A percentile compares a stretch with the other conserved stretches of the same genome.
phyloP scores from a whole-genome alignment of 345 rosid genomes.

The Murraya koenigii region DNA sequence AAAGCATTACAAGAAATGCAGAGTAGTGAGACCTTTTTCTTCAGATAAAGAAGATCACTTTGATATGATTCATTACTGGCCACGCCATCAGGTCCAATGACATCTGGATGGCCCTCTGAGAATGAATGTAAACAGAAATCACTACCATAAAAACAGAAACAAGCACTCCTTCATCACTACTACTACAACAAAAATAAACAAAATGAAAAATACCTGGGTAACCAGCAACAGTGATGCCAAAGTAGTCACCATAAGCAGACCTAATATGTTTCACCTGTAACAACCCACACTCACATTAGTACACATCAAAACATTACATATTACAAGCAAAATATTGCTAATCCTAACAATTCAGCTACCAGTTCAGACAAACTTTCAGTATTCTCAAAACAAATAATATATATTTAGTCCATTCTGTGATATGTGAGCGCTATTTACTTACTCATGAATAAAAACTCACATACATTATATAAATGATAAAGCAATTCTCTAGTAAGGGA shows the following conservation, averaged over 20 bases:
- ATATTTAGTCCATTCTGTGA: too few relatives aligned
- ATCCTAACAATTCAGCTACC: not conserved
- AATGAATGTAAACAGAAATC: not conserved
- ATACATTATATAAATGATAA: too few relatives aligned
- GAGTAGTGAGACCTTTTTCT: constrained; percentile 56
- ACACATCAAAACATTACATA: not conserved
- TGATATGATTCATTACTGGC: constrained; percentile 70
- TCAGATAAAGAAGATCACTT: constrained; percentile 84
- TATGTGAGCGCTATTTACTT: too few relatives aligned
- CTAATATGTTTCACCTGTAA: constrained; percentile 76
- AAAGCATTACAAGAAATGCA: not conserved
- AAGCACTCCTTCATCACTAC: constrained; percentile 4
- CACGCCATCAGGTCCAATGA: constrained; percentile 62
- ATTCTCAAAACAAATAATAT: too few relatives aligned
- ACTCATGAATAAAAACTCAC: too few relatives aligned
- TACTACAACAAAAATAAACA: not conserved
- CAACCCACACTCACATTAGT: not conserved
- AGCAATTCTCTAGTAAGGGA: too few relatives aligned
- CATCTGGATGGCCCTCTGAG: constrained; percentile 94
- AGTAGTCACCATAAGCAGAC: constrained; percentile 75
- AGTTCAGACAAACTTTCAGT: too few relatives aligned
- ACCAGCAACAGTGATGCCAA: constrained; percentile 97
- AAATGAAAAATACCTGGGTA: constrained; percentile 65
- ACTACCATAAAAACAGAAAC: not conserved
- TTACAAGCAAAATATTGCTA: not conserved